Evolutionary conservation across 176 grass and related monocot species (phyloP), one percentile per base, ranked within the genome.

Genomic region (Carex littledalei): DNA sequence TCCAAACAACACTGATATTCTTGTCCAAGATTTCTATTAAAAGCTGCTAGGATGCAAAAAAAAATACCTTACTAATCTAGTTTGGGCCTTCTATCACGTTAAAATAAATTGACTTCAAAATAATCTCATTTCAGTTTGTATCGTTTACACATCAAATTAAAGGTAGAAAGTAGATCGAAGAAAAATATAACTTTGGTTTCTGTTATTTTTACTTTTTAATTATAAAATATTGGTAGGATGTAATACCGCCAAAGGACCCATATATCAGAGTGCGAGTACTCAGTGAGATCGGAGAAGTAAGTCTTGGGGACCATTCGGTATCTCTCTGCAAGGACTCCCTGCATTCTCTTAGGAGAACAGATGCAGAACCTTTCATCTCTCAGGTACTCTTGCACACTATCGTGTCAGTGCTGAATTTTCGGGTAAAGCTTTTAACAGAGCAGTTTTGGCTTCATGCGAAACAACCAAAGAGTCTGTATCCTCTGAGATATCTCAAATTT

Each of bases 161-260:
- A 52, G 45, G 16, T 2, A 73, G 22, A 3, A 55, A 77, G 24
- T 29, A 14, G 29, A 12, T 77, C 5, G 15, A 24, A 77, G 21
- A 55, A 76, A 54, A 54, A 53, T 54, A 32, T 68, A 6, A 69
- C 45, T 79, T 66, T 82, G 17, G 55, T 47, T 73, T 43, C 26
- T 79, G 32, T 39, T 54, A 41, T 29, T 45, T 84, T 84, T 69
- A 16, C 29, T 84, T 49, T 67, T n/a, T 80, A 54, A 12, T 92
- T n/a, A 80, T 58, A 61, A 45, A 22, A 31, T n/a, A 63, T 90
- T 63, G 81, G 50, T 81, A 98, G 95, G 95, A 98, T 78, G 92
- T 95, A 93, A 83, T 98, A 71, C 93, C 95, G 77, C 95, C 95
- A 67, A 98, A 98, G 88, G 92, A 97, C 87, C 95, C 95, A 77